These are phyloP conservation scores for Geotrichum phurueaensis DNA, from an alignment of 1,139 yeast species.

Conservation along the genomic window DNA sequence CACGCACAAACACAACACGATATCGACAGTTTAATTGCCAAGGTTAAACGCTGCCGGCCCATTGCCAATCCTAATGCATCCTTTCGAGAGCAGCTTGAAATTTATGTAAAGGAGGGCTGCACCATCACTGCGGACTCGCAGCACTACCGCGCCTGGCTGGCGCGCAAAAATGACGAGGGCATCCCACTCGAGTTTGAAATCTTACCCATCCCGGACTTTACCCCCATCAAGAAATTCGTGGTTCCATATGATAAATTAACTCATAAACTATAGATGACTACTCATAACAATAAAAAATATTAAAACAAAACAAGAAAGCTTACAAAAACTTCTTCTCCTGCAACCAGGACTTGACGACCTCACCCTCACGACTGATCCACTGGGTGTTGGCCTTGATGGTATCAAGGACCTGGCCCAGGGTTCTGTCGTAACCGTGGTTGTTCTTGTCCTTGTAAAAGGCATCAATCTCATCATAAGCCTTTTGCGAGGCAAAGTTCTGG, in stretches of 20 bases:
- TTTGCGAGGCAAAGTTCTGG: conserved; percentile 43
- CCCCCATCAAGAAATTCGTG: neutral
- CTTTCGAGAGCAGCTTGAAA: conserved; percentile 64
- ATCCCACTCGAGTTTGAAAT: conserved; percentile 19
- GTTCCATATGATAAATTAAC: neutral
- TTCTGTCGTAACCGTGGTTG: conserved; percentile 38
- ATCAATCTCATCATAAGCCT: conserved; percentile 43
- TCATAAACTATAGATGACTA: neutral
- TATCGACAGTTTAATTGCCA: conserved; percentile 64
- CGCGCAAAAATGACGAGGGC: conserved; percentile 37
- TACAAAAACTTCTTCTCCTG: conserved; percentile 19
- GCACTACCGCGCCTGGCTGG: conserved; percentile 49
- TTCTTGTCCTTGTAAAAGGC: conserved; percentile 52
- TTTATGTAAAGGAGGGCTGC: conserved; percentile 52
- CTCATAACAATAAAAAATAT: neutral
- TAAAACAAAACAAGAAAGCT: neutral
- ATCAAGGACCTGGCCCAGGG: conserved; percentile 33
- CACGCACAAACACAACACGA: conserved; percentile 42
- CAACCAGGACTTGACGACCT: conserved; percentile 34
- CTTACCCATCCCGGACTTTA: neutral
- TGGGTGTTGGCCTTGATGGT: conserved; percentile 27
- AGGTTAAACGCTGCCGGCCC: conserved; percentile 56
- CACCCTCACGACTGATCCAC: conserved; percentile 33
- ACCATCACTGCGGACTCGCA: conserved; percentile 36
- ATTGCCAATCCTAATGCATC: conserved; percentile 65